phyloP scores from a whole-genome alignment of 352 stramenopile species.

The Stephanocyclus meneghinianus region DNA sequence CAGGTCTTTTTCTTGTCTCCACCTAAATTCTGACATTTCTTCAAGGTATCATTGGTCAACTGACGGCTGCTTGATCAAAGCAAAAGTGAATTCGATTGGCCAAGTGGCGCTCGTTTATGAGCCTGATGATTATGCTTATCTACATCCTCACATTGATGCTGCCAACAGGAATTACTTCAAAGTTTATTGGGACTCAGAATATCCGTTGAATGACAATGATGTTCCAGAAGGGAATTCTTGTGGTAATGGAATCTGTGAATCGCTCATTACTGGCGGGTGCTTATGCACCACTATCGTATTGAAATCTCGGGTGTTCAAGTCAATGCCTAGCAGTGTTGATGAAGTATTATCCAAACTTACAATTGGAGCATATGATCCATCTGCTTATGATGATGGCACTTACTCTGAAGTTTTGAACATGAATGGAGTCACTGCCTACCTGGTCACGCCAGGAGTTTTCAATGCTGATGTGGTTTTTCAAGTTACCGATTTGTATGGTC shows the following conservation, averaged over 20 bases:
- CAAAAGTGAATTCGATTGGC: conserved; percentile 60
- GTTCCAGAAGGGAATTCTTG: conserved; percentile 43
- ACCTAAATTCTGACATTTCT: not conserved
- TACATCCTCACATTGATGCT: conserved; percentile 48
- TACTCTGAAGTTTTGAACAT: conserved; percentile 25
- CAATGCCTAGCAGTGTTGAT: conserved; percentile 50
- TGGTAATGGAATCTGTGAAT: conserved; percentile 46
- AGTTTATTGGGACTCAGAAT: conserved; percentile 57
- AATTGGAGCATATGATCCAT: conserved; percentile 52
- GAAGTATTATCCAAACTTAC: conserved; percentile 59
- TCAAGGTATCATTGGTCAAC: conserved; percentile 52
- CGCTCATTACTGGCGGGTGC: conserved; percentile 46
- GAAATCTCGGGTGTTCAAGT: conserved; percentile 49
- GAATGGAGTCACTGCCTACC: conserved; percentile 57
- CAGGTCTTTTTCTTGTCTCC: not conserved
- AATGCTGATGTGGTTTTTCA: conserved; percentile 63
- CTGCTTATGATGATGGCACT: conserved; percentile 42
- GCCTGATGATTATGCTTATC: conserved; percentile 39
- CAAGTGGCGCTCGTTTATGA: conserved; percentile 66
- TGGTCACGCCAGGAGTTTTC: conserved; percentile 28
- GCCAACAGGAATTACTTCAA: conserved; percentile 68
- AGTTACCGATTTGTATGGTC: conserved; percentile 54
- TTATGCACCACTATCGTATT: conserved; percentile 48
- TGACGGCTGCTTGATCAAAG: conserved; percentile 49
- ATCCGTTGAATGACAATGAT: conserved; percentile 52